Conservation (phyloP, 306 rosid genomes). For the Fagus crenata region DNA sequence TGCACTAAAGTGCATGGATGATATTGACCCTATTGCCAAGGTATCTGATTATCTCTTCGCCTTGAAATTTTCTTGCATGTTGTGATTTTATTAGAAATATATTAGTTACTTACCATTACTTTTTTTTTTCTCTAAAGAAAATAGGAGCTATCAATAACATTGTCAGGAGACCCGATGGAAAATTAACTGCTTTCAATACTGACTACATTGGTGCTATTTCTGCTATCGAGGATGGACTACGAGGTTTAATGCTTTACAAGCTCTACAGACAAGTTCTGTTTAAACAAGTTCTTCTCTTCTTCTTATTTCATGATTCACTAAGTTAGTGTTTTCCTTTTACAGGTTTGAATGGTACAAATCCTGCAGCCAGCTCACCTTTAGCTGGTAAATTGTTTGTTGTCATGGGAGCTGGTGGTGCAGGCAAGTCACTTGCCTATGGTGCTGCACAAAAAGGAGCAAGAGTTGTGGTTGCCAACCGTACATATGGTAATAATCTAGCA, state of each 20-base stretch:
- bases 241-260: slow-evolving; percentile 22
- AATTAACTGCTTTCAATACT: slow-evolving; percentile 31
- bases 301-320: background rate
- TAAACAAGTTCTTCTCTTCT: background rate
- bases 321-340: background rate
- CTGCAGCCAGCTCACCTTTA: slow-evolving; percentile 26
- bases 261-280: background rate
- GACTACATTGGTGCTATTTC: slow-evolving; percentile 36
- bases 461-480: slow-evolving; percentile 46
- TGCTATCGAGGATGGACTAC: slow-evolving; percentile 31
- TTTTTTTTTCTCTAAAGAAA: slow-evolving; percentile 20
- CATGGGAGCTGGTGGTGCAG: slow-evolving; percentile 41
- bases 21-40: slow-evolving; percentile 49
- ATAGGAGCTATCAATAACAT: slow-evolving; percentile 39
- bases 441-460: slow-evolving; percentile 50
- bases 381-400: slow-evolving; percentile 37
- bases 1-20: slow-evolving; percentile 53
- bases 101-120: background rate
- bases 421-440: slow-evolving; percentile 29
- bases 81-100: background rate
- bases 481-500: slow-evolving; percentile 29
- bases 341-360: slow-evolving; percentile 26
- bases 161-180: slow-evolving; percentile 33
- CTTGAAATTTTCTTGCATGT: no score
- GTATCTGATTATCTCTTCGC: slow-evolving; percentile 20